These are phyloP conservation scores for Penicillium sp. DNA, from an alignment of 2,329 filamentous ascomycete species.

Conservation along the genomic window DNA sequence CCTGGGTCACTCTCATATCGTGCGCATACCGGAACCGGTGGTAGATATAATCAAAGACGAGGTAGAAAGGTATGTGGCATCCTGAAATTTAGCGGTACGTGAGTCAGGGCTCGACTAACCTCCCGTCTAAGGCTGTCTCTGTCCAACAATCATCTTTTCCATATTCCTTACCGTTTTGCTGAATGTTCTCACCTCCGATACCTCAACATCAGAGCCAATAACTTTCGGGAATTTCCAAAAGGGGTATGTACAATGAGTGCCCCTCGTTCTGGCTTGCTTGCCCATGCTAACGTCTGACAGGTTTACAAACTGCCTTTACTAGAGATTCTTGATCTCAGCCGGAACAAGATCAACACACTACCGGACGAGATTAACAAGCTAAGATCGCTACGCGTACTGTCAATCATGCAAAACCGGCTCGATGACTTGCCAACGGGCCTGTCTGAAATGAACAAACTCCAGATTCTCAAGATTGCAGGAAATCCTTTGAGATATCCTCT, in stretches of 20 bases:
- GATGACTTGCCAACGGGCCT: slow-evolving; percentile 77
- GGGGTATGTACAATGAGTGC: slow-evolving; percentile 47
- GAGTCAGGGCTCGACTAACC: slow-evolving; percentile 11
- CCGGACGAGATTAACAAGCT: slow-evolving; percentile 76
- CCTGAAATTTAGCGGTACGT: neutral
- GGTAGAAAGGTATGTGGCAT: slow-evolving; percentile 45
- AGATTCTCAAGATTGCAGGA: slow-evolving; percentile 83
- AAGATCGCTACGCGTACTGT: slow-evolving; percentile 81
- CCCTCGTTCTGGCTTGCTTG: neutral
- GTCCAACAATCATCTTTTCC: slow-evolving; percentile 50
- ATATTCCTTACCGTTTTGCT: slow-evolving; percentile 47
- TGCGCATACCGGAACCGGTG: slow-evolving; percentile 47
- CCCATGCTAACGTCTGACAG: slow-evolving; percentile 45
- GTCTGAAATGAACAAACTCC: slow-evolving; percentile 83
- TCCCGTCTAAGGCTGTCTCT: slow-evolving; percentile 42
- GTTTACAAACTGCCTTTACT: slow-evolving; percentile 80
- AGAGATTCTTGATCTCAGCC: slow-evolving; percentile 87
- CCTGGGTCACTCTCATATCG: slow-evolving; percentile 48
- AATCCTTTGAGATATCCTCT: slow-evolving; percentile 81
- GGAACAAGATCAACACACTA: slow-evolving; percentile 74
- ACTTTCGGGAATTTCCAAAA: slow-evolving; percentile 58
- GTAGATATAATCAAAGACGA: slow-evolving; percentile 51
- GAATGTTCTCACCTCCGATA: slow-evolving; percentile 49
- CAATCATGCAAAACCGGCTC: slow-evolving; percentile 80
- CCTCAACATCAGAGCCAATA: slow-evolving; percentile 49